Evolutionary conservation across 495 filamentous ascomycete species (phyloP).

Genomic region (Venustampulla echinocandica): DNA sequence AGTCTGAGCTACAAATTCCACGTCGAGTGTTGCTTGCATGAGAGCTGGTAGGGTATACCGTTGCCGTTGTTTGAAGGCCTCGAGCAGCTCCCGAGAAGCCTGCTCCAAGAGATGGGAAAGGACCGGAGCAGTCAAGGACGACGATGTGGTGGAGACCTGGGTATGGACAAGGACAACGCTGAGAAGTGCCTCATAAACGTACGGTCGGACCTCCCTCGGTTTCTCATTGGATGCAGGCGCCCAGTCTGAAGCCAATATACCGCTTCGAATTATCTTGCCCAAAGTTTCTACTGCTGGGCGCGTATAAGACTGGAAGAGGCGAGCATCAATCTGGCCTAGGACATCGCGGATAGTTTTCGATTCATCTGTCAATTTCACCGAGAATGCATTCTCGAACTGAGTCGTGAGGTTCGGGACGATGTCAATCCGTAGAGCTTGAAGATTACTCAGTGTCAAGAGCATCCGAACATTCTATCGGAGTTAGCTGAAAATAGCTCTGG

Average conservation of each 20-base stretch:
- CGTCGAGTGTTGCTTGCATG: slow-evolving; percentile 94
- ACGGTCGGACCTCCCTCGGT: slow-evolving; percentile 70
- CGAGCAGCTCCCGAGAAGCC: slow-evolving; percentile 59
- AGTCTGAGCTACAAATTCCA: slow-evolving; percentile 94
- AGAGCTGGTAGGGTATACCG: slow-evolving; percentile 68
- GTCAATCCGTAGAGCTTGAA: slow-evolving; percentile 66
- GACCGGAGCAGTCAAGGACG: slow-evolving; percentile 61
- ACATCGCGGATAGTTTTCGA: slow-evolving; percentile 82
- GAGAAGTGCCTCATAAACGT: slow-evolving; percentile 80
- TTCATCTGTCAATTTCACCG: slow-evolving; percentile 85
- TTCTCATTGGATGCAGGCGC: slow-evolving; percentile 46
- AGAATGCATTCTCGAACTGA: slow-evolving; percentile 84
- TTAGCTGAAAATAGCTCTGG: slow-evolving; percentile 2
- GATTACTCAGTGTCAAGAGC: slow-evolving; percentile 85
- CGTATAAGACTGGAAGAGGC: slow-evolving; percentile 86
- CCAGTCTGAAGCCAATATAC: slow-evolving; percentile 66
- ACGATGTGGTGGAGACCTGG: slow-evolving; percentile 76
- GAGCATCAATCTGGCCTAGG: slow-evolving; percentile 76
- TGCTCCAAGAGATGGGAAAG: slow-evolving; percentile 75
- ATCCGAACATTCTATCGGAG: slow-evolving; percentile 70
- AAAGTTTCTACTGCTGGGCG: slow-evolving; percentile 57
- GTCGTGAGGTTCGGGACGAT: slow-evolving; percentile 73
- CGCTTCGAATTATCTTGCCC: slow-evolving; percentile 54
- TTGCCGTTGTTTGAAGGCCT: slow-evolving; percentile 56
- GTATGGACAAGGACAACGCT: slow-evolving; percentile 80